Evolutionary conservation across 352 stramenopile genomes (phyloP), one percentile per base, ranked within the genome.

Genomic region (Globisporangium acanthophoron): DNA sequence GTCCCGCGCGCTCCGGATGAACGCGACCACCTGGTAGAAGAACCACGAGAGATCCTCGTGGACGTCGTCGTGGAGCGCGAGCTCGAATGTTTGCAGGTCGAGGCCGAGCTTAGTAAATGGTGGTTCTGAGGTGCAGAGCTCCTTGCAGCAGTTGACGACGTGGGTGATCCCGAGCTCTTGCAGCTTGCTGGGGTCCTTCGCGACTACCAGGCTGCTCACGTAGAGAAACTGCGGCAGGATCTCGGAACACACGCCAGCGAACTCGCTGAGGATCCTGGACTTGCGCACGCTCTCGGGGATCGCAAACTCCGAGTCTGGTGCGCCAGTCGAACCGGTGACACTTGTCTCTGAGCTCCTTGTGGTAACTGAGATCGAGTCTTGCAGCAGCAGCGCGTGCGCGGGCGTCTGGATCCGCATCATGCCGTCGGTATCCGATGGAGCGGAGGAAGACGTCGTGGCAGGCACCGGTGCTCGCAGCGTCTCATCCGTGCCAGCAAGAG

Each of bases 31-130:
- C 52, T 66, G 58, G 12, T 71, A 70, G 5, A 90, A 45, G 33
- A 92, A 92, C 27, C 78, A 80, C 15, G 63, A 64, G 29, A 92
- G 62, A 33, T 90, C 76, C 64, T 92, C 81, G n/a, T 69, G 73
- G 0, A 76, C 65, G 39, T 84, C 74, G 54, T 92, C 81, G 29
- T 73, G 61, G 9, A 92, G 24, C 12, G 70, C 57, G 33, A 92
- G 52, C n/a, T 63, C 61, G 35, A 87, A 33, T 8, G 57, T 49
- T 12, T 66, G 15, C 5, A 54, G 29, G 41, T 3, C 18, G 55
- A 37, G 16, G 16, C 43, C 12, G 49, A 15, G 3, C 35, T 40
- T 12, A 15, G 35, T 5, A 15, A 15, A 0, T 15, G 35, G 31
- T 4, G 31, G 35, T 15, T 12, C 11, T 7, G 35, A 15, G 7